Evolutionary conservation across 805 yeast species (phyloP), one percentile per base, ranked within the genome.

Genomic region (Monosporozyma siamensis): DNA sequence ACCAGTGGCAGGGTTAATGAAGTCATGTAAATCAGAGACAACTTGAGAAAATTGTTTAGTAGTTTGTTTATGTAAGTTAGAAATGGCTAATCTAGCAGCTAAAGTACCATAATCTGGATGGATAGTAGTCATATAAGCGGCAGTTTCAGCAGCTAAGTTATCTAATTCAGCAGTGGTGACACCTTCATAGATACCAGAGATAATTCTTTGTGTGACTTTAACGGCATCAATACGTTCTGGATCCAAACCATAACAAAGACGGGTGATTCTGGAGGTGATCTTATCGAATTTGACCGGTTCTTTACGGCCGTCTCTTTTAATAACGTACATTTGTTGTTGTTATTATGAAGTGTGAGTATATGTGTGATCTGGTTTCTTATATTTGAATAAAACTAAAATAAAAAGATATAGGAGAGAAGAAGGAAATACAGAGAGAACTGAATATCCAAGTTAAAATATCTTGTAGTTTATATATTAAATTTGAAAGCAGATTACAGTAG

Each of bases 241-340:
- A 59, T 89, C 95, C 49, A 90, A 75, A 38, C 96, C 96, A 59
- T 89, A 89, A 54, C 96, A 88, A 47, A 90, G 76, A 56, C 96
- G 82, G 51, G 88, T 82, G 46, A 90, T 82, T 58, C 92, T 75
- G 40, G 97, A 95, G 42, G 97, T 89, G 72, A 90, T 89, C 66
- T 89, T 88, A 66, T 88, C 96, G 65, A 88, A 88, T 61, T 88
- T 83, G 44, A 88, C 95, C 38, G 89, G 90, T 69, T 87, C 96
- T 66, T 80, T 79, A 64, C 82, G 89, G 50, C 96, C 96, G 68
- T 87, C 94, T 77, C 95, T 80, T 64, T 86, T 86, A 61, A 70
- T 74, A 55, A 87, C 95, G 64, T 74, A 84, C 94, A 86, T 85
- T 23, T n/a, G n/a, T n/a, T n/a, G n/a, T n/a, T n/a, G 20, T 26